Percentiles rank a stretch among this genome's conserved stretches.
Conservation (phyloP, 129 eudicot species). For the Escallonia herrerae region DNA sequence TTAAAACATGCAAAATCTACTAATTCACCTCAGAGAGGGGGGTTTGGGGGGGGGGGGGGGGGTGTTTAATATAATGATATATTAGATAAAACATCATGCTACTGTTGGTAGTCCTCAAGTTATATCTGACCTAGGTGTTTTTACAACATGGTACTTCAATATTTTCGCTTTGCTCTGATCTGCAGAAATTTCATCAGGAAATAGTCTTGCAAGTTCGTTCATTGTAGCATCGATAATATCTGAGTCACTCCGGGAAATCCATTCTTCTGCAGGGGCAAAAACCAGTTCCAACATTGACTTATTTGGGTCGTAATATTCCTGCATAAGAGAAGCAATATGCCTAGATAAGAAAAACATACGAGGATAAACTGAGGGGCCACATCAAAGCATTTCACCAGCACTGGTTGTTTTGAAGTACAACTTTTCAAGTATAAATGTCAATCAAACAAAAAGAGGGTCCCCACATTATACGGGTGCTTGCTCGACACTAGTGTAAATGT, state of each 20-base stretch:
- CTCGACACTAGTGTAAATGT: too few species aligned
- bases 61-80: too few species aligned
- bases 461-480: too few species aligned
- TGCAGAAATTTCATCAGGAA: conserved; percentile 91
- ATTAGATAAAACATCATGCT: background rate
- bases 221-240: conserved; percentile 94
- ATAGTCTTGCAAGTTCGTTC: conserved; percentile 90
- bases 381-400: background rate
- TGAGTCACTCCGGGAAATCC: conserved; percentile 84
- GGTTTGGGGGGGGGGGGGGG: too few species aligned
- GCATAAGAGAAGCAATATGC: conserved; percentile 17
- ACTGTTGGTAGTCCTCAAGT: background rate
- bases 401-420: background rate
- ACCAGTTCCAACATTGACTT: conserved; percentile 94
- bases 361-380: background rate
- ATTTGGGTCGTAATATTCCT: conserved; percentile 93
- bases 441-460: background rate
- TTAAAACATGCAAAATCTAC: background rate
- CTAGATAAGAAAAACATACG: background rate
- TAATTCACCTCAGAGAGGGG: too few species aligned
- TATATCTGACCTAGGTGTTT: conserved; percentile 77
- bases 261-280: conserved; percentile 98
- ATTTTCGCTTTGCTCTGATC: conserved; percentile 98
- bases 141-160: conserved; percentile 90
- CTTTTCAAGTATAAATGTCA: background rate